Base-by-base conservation (phyloP, 2,329 filamentous ascomycete genomes). In the Penicillium sumatraense region DNA sequence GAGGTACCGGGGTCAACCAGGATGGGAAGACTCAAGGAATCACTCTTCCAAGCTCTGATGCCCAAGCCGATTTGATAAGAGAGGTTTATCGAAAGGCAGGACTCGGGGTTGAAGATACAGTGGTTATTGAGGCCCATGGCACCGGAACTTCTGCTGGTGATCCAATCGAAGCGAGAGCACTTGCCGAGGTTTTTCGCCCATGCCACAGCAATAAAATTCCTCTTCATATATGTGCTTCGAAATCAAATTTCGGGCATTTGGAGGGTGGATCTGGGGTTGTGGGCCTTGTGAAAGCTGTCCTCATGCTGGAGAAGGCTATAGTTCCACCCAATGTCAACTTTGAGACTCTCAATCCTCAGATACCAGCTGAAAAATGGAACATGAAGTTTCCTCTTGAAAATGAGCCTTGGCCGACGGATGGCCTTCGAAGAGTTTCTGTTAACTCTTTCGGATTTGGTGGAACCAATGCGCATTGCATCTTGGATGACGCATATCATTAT, bases 401-500 rank as follows among this genome's bases (percentile, higher is more conserved):
- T 14, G 13, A 13, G 10, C 20, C 38, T 11, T 41, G 38, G 20
- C 21, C 38, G 3, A 11, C 38, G 10, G 8, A 13, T 2, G 21
- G 36, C 16, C 5, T 44, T 11, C 2, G 38, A 36, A 14, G 27
- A 38, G 14, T 35, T 27, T 24, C 23, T 27, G 67, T 79, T 46
- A 78, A 77, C 57, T 75, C 72, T 5, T 80, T 80, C 52, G 79
- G 78, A 2, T 80, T 77, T 21, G 78, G 79, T 14, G 79, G 79
- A 35, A 74, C 75, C 14, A 81, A 80, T 54, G 75, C 73, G 0
- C 79, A 81, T 54, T 67, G 69, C 3, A 74, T 81, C 13, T 56
- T 81, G 5, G 72, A 74, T 51, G 63, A 68, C 38, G 45, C 60
- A 5, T 16, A 33, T 3, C 20, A 52, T 29, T 47, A 16, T 36